These are phyloP conservation scores for Crithidia bombi DNA, from an alignment of 208 protist species.

Conservation along the genomic window DNA sequence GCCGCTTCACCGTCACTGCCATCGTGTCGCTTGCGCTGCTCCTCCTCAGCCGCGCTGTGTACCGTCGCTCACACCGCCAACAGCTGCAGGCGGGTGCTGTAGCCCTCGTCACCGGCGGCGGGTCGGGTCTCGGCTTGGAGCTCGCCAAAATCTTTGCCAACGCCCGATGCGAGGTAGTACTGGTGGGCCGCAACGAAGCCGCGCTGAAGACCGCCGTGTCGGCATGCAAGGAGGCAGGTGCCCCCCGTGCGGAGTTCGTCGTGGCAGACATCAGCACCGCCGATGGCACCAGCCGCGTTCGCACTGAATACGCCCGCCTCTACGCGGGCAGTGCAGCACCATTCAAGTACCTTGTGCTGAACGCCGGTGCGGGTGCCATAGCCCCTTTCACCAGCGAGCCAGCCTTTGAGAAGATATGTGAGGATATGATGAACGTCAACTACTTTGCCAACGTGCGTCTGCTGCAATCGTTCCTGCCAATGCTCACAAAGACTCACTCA, in stretches of 20 bases:
- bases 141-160: constrained; percentile 60
- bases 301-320: constrained; percentile 24
- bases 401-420: constrained; percentile 57
- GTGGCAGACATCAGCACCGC: constrained; percentile 64
- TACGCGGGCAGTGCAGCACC: constrained; percentile 19
- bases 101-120: constrained; percentile 82
- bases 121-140: constrained; percentile 73
- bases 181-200: constrained; percentile 70
- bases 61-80: constrained; percentile 26
- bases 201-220: constrained; percentile 43
- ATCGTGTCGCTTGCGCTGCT: constrained; percentile 34
- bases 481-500: constrained; percentile 46
- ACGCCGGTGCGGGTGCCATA: constrained; percentile 82
- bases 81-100: constrained; percentile 49
- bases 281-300: constrained; percentile 47
- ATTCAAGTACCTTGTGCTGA: constrained; percentile 81
- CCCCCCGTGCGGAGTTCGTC: constrained; percentile 56
- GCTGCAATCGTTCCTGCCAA: constrained; percentile 68
- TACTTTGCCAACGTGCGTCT: constrained; percentile 87
- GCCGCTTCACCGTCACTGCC: constrained; percentile 9
- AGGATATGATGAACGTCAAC: constrained; percentile 87
- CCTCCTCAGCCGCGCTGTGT: constrained; percentile 26
- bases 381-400: constrained; percentile 59
- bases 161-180: constrained; percentile 61
- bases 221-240: constrained; percentile 48